Conservation (phyloP, 192 early-diverging fungal species). For the Linderina pennispora region DNA sequence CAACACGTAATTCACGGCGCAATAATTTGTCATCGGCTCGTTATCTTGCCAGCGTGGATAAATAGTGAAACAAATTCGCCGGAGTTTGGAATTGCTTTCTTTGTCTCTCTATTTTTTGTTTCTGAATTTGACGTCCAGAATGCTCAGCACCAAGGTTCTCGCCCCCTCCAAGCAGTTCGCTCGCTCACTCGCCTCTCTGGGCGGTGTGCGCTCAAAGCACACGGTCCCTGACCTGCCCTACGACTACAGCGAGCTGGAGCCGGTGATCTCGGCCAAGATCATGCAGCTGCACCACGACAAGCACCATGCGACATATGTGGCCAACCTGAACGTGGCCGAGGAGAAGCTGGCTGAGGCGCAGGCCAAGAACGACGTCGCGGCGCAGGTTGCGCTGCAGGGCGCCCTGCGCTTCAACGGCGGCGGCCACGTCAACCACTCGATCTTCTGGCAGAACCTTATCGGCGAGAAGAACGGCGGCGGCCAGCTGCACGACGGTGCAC, state of each 20-base stretch:
- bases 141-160: slow-evolving; percentile 12
- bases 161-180: slow-evolving; percentile 4
- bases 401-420: slow-evolving; percentile 92
- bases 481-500: slow-evolving; percentile 51
- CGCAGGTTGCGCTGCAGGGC: slow-evolving; percentile 71
- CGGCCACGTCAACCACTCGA: slow-evolving; percentile 83
- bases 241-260: slow-evolving; percentile 84
- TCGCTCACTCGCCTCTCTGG: slow-evolving; percentile 1
- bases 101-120: background rate
- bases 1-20: too few relatives aligned
- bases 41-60: too few relatives aligned
- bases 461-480: slow-evolving; percentile 76
- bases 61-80: too few relatives aligned
- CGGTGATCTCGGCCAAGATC: slow-evolving; percentile 88
- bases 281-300: slow-evolving; percentile 93
- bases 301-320: slow-evolving; percentile 93
- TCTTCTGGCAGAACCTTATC: slow-evolving; percentile 95
- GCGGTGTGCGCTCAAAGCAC: slow-evolving; percentile 53
- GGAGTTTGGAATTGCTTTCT: too few relatives aligned
- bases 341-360: slow-evolving; percentile 78
- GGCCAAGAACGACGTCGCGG: slow-evolving; percentile 60
- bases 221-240: slow-evolving; percentile 86
- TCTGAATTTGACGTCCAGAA: background rate
- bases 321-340: slow-evolving; percentile 80
- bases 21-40: too few relatives aligned